Evolutionary conservation across 805 yeast genomes (phyloP).

Genomic region (Cyberlindnera lachancei): DNA sequence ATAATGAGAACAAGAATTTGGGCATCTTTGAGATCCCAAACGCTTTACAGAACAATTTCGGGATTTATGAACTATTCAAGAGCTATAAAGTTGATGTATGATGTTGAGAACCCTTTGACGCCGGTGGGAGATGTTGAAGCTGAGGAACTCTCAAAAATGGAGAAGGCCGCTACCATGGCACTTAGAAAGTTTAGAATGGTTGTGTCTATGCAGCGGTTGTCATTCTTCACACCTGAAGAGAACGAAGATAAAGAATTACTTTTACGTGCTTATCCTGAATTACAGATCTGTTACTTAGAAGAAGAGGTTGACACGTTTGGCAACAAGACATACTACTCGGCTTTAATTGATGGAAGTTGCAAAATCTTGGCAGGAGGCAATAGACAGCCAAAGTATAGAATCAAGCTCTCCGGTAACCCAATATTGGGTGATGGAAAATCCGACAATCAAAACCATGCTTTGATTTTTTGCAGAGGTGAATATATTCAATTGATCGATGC

Average conservation of each 20-base stretch:
- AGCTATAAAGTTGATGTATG: constrained; percentile 59
- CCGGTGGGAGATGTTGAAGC: constrained; percentile 8
- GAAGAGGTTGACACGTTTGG: constrained; percentile 35
- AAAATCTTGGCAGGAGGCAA: constrained; percentile 50
- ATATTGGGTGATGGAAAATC: constrained; percentile 81
- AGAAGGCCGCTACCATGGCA: constrained; percentile 46
- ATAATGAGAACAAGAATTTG: constrained; percentile 62
- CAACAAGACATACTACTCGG: constrained; percentile 46
- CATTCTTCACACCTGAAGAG: constrained; percentile 47
- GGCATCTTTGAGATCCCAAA: constrained; percentile 71
- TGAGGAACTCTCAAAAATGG: constrained; percentile 31
- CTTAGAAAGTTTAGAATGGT: constrained; percentile 57
- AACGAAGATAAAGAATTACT: constrained; percentile 51
- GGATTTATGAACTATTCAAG: constrained; percentile 68
- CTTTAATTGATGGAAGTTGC: constrained; percentile 66
- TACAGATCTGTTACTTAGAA: constrained; percentile 57
- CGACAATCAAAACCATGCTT: constrained; percentile 74
- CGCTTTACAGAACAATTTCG: constrained; percentile 62
- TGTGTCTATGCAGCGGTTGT: constrained; percentile 57
- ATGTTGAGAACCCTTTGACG: constrained; percentile 43
- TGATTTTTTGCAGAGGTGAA: constrained; percentile 73
- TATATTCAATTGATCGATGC: constrained; percentile 78
- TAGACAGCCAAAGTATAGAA: constrained; percentile 53
- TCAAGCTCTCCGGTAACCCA: constrained; percentile 71
- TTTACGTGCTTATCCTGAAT: constrained; percentile 58